Evolutionary conservation across 2,329 filamentous ascomycete species (phyloP).

Genomic region (Phoma herbarum): DNA sequence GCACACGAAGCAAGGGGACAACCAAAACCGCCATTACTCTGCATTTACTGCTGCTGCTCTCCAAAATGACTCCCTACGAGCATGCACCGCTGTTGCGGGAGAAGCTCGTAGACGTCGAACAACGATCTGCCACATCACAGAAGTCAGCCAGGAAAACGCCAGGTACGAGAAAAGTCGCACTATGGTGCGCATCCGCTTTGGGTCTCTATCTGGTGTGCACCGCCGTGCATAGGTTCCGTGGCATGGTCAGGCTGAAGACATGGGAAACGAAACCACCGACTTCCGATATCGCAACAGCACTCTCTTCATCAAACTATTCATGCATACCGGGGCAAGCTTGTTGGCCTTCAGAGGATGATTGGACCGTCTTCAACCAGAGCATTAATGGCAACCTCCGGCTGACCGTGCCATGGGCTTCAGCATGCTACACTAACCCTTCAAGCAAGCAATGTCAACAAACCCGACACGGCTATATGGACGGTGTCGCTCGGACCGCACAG

Average conservation of each 20-base stretch:
- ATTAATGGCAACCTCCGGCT: constrained; percentile 40
- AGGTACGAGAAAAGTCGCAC: neutral
- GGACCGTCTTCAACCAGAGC: constrained; percentile 45
- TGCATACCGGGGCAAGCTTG: constrained; percentile 51
- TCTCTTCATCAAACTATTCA: constrained; percentile 36
- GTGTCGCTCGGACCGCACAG: constrained; percentile 37
- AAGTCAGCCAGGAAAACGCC: neutral
- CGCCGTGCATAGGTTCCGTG: constrained; percentile 13
- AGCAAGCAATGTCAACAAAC: constrained; percentile 35
- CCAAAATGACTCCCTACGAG: constrained; percentile 25
- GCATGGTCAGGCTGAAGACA: neutral
- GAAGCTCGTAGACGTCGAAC: constrained; percentile 22
- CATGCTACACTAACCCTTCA: constrained; percentile 37
- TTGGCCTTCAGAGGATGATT: constrained; percentile 44
- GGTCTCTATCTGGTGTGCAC: constrained; percentile 18
- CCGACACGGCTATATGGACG: constrained; percentile 37
- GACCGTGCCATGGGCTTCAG: constrained; percentile 45
- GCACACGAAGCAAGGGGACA: neutral
- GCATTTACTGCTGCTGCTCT: neutral
- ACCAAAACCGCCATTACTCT: no score
- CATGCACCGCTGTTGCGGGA: constrained; percentile 26
- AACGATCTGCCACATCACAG: neutral
- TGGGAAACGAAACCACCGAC: neutral
- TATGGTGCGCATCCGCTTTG: constrained; percentile 6
- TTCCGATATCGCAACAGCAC: neutral